Conservation (phyloP, 495 filamentous ascomycete species). For the Parachaetomium inaequale region DNA sequence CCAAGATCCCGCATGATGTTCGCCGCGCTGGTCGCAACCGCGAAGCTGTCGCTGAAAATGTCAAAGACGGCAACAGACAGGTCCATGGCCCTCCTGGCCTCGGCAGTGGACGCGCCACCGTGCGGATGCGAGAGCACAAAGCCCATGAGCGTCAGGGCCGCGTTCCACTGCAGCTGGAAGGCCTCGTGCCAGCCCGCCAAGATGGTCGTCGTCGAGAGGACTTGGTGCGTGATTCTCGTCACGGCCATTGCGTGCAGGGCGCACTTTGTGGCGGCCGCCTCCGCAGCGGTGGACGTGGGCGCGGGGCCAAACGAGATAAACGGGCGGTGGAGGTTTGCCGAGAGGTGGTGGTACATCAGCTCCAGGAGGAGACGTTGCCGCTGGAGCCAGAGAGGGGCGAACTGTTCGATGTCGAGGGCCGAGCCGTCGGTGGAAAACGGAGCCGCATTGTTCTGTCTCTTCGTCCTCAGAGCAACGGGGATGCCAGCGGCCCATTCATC, state of each 20-base stretch:
- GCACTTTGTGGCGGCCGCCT: neutral
- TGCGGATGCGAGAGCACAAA: neutral
- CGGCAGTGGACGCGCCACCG: neutral
- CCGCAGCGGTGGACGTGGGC: neutral
- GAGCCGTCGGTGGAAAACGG: neutral
- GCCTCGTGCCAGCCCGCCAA: constrained; percentile 5
- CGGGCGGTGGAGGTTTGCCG: constrained; percentile 1
- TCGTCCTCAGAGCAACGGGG: neutral
- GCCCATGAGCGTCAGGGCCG: neutral
- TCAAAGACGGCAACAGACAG: neutral
- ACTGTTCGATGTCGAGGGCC: neutral
- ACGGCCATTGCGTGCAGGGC: neutral
- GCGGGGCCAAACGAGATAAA: neutral
- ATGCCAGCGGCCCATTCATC: constrained; percentile 1
- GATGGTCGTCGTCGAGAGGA: neutral
- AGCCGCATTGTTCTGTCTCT: neutral
- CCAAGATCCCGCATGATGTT: constrained; percentile 2
- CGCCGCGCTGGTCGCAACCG: neutral
- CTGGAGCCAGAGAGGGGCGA: constrained; percentile 1
- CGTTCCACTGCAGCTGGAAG: constrained; percentile 8
- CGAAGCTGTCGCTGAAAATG: constrained; percentile 3
- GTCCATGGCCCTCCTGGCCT: neutral
- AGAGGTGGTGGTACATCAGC: constrained; percentile 2
- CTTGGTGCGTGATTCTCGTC: neutral
- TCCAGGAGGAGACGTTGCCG: constrained; percentile 1